Percentiles rank a stretch among this genome's conserved stretches.
Conservation (phyloP, 768 basidiomycete species). For the Russula abietina region DNA sequence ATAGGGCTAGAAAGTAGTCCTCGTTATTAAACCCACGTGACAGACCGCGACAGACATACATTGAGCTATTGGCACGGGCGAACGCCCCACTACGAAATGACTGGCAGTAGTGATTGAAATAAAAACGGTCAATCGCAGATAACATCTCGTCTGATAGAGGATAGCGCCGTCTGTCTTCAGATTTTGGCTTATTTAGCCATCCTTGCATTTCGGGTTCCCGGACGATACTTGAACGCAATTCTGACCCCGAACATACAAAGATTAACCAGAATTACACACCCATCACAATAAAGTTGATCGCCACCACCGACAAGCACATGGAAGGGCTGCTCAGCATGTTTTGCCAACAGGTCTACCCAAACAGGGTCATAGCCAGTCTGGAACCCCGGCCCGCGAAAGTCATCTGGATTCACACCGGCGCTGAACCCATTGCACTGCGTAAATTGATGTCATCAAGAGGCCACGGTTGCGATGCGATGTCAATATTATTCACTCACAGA, state of each 20-base stretch:
- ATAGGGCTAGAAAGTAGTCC: slow-evolving; percentile 51
- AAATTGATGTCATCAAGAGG: slow-evolving; percentile 5
- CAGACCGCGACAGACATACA: slow-evolving; percentile 46
- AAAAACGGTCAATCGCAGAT: slow-evolving; percentile 75
- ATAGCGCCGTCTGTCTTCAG: slow-evolving; percentile 53
- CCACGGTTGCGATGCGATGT: not conserved
- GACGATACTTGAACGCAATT: slow-evolving; percentile 46
- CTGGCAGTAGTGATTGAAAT: slow-evolving; percentile 89
- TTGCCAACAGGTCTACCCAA: slow-evolving; percentile 84
- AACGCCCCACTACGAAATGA: slow-evolving; percentile 85
- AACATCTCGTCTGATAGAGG: slow-evolving; percentile 67
- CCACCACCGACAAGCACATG: slow-evolving; percentile 93
- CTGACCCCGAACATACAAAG: not conserved
- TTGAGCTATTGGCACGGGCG: slow-evolving; percentile 83
- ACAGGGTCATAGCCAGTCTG: slow-evolving; percentile 82
- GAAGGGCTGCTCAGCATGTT: slow-evolving; percentile 75
- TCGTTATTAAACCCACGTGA: not conserved
- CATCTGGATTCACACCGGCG: slow-evolving; percentile 82
- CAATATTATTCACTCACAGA: slow-evolving; percentile 46
- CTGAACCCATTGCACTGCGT: slow-evolving; percentile 81
- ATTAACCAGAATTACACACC: slow-evolving; percentile 37
- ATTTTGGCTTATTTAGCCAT: slow-evolving; percentile 67
- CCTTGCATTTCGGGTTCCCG: slow-evolving; percentile 85
- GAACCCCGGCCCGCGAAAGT: slow-evolving; percentile 77
- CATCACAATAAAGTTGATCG: slow-evolving; percentile 89